Evolutionary conservation across 2,329 filamentous ascomycete genomes (phyloP), one percentile per base, ranked within the genome.

Genomic region (Alternaria atra): DNA sequence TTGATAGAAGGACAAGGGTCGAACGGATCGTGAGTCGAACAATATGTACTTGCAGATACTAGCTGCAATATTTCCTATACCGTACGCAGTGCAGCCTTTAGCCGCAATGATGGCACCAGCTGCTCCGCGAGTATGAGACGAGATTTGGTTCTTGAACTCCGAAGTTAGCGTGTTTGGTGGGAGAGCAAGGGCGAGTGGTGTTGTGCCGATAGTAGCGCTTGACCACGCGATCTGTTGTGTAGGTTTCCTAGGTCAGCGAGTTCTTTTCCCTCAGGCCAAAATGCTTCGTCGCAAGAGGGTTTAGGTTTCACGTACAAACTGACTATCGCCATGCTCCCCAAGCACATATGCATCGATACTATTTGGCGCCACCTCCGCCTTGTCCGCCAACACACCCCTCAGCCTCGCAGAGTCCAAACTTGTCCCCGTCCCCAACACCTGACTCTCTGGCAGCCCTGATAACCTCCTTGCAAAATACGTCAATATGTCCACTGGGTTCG

Each of bases 401-500:
- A 87, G 71, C 25, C 85, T 73, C 5, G 82, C 81, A 1, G 84
- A 84, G 64, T 87, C 85, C 4, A 86, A 77, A 64, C 82, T 83
- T 0, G 85, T 87, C 10, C 85, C 85, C 4, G 82, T 83, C 0
- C 85, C 85, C 25, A 87, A 67, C 12, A 87, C 84, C 61, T 86
- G 85, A 9, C 66, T 72, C 37, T 77, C 67, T 0, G 84, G 84
- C 1, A 87, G 76, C 2, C 83, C 80, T 0, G 83, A 83, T 15
- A 84, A 70, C 46, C 82, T 75, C 32, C 80, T 79, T 4, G 82
- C 83, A 52, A 86, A 80, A 46, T 82, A 81, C 1, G 85, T 86
- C 34, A 87, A 75, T 29, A 87, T 75, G 66, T 87, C 85, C 20
- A 87, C 84, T 0, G 85, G 85, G 68, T 86, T 86, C 2, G 85